Evolutionary conservation across 2,329 filamentous ascomycete species (phyloP), one percentile per base, ranked within the genome.

Genomic region (Verruconis gallopava): DNA sequence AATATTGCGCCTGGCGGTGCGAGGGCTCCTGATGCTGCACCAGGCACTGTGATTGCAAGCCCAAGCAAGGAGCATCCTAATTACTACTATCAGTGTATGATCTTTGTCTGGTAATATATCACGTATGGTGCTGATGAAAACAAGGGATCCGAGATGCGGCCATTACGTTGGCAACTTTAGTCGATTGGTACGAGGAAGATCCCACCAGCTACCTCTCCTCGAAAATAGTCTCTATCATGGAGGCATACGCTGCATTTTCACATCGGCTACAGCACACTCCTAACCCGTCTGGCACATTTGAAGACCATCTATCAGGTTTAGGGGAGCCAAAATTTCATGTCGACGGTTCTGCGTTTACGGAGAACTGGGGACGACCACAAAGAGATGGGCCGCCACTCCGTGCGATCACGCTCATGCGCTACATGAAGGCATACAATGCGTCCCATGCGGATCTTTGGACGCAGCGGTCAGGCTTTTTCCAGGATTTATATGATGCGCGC

Each of bases 321-420:
- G 64, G 64, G 14, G 64, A 67, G 40, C 64, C 64, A 3, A 62
- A 64, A 43, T 64, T 67, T 37, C 50, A 61, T 18, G 57, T 55
- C 19, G 50, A 63, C 47, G 54, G 61, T 32, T 48, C 61, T 38
- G 48, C 59, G 3, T 62, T 60, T 38, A 54, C 50, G 20, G 55
- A 50, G 9, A 55, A 57, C 5, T 66, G 63, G 63, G 63, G 62
- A 17, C 54, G 63, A 1, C 64, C 64, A 2, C 63, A 66, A 47
- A 57, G 61, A 13, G 64, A 67, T 44, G 64, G 64, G 1, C 64
- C 64, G 11, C 62, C 64, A 17, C 54, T 67, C 12, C 56, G 63
- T 17, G 59, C 62, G 11, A 51, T 62, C 30, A 62, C 64, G 4
- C 51, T 66, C 15, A 66, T 66, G 47, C 50, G 52, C 17, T 66